These are phyloP conservation scores for Diaporthe australafricana DNA, from an alignment of 2,329 filamentous ascomycete genomes.

Conservation along the genomic window DNA sequence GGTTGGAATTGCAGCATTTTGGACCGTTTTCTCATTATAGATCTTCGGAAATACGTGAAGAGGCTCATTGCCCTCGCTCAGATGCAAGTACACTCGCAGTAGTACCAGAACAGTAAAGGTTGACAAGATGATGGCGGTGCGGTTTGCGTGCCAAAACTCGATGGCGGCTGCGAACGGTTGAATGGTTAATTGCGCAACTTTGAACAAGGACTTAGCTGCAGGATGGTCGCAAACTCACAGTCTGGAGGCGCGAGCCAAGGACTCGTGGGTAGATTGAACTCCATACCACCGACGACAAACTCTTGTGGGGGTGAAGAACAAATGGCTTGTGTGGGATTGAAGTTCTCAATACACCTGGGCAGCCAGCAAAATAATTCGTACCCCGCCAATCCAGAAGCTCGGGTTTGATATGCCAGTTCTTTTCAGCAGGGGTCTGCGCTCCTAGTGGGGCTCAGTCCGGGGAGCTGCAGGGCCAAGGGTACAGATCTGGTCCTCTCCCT, in stretches of 20 bases:
- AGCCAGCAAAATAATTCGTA: slow-evolving; percentile 9
- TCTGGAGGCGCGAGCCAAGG: slow-evolving; percentile 32
- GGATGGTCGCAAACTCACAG: slow-evolving; percentile 17
- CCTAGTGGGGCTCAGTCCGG: slow-evolving; percentile 4
- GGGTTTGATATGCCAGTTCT: slow-evolving; percentile 23
- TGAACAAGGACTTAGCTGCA: not conserved
- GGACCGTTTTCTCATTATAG: slow-evolving; percentile 40
- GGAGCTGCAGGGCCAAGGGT: slow-evolving; percentile 13
- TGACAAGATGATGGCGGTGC: slow-evolving; percentile 56
- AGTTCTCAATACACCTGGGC: slow-evolving; percentile 9
- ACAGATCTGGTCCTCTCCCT: too few relatives aligned
- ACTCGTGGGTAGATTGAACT: slow-evolving; percentile 24
- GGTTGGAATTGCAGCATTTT: not conserved
- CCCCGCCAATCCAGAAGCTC: slow-evolving; percentile 34
- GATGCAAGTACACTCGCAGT: slow-evolving; percentile 56
- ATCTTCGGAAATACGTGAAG: slow-evolving; percentile 52
- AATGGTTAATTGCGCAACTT: not conserved
- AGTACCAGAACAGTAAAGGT: slow-evolving; percentile 52
- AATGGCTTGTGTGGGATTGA: not conserved
- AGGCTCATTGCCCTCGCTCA: slow-evolving; percentile 48
- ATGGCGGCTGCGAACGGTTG: slow-evolving; percentile 41
- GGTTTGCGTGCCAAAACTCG: slow-evolving; percentile 60
- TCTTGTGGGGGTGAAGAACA: not conserved
- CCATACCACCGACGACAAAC: slow-evolving; percentile 21
- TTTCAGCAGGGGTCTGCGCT: slow-evolving; percentile 1